Base-by-base conservation (phyloP, 2,329 filamentous ascomycete genomes). In the Amphichorda felina region DNA sequence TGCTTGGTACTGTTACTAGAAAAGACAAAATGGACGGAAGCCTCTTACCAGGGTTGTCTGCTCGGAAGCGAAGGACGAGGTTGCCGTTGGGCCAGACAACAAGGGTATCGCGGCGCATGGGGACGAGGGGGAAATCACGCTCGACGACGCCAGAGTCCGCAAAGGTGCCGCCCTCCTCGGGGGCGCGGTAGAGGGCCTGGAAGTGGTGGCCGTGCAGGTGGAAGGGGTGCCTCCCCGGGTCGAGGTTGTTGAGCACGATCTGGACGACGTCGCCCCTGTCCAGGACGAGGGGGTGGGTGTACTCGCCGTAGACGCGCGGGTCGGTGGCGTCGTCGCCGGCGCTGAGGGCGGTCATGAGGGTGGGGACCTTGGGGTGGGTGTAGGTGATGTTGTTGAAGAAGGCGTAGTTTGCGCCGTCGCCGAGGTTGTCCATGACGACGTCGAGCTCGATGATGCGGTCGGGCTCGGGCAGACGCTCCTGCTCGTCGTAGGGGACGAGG, bases 301-400 rank as follows among this genome's bases (percentile, higher is more conserved):
- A 73, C 14, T 65, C 61, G 21, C 82, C 81, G 49, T 87, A 87
- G 4, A 86, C 59, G 2, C 51, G 43, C 0, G 75, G 62, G 41
- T 84, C 65, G 2, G 63, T 64, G 11, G 75, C 71, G 14, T 67
- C 59, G 34, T 82, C 59, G 13, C 73, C 75, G 2, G 75, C 58
- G 0, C 73, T 75, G 4, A 93, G 64, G 1, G 70, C 83, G 1
- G 81, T 85, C 63, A 87, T 93, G 0, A 94, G 65, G 0, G 80
- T 77, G 0, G 86, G 87, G 0, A 93, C 85, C 51, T 84, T 83
- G 33, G 82, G 84, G 0, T 59, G 38, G 4, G 72, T 70, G 53
- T 88, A 94, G 21, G 82, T 85, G 42, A 85, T 73, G 54, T 83
- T 78, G 63, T 89, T 88, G 60, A 83, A 74, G 57, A 79, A 78